A percentile compares a stretch with the other conserved stretches of the same genome.
Evolutionary conservation across 305 asterid genomes (phyloP).

Genomic region (Ilex paraguariensis): DNA sequence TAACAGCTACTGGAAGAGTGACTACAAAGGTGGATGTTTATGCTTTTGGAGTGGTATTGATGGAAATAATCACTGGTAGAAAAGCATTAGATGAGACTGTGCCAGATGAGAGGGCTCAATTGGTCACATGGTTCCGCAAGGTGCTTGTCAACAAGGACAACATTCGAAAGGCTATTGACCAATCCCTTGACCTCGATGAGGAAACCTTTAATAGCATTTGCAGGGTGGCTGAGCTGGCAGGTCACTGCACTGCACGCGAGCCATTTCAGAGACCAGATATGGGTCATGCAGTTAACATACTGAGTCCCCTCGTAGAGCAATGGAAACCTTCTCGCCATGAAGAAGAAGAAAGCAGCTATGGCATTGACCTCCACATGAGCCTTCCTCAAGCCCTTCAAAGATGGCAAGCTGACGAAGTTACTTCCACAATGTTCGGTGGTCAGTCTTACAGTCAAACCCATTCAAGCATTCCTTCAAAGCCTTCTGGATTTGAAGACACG

Average conservation of each 20-base stretch:
- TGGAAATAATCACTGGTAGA: conserved; percentile 86
- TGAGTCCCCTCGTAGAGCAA: conserved; percentile 59
- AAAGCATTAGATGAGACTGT: conserved; percentile 77
- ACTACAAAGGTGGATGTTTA: too few relatives aligned
- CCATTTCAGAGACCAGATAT: conserved; percentile 93
- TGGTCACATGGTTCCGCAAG: too few relatives aligned
- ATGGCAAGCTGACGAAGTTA: conserved; percentile 94
- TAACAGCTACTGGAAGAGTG: too few relatives aligned
- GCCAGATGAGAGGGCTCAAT: conserved; percentile 21
- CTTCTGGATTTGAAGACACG: conserved; percentile 71
- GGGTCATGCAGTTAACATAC: conserved; percentile 95
- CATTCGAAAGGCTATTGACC: too few relatives aligned
- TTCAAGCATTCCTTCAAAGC: conserved; percentile 77
- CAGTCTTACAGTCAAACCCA: conserved; percentile 55
- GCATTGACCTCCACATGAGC: conserved; percentile 74
- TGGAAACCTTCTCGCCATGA: conserved; percentile 16
- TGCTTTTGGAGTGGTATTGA: conserved; percentile 48
- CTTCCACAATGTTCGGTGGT: conserved; percentile 88
- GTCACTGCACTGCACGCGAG: conserved; percentile 58
- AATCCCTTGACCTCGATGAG: too few relatives aligned
- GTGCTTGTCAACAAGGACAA: too few relatives aligned
- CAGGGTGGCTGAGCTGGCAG: too few relatives aligned
- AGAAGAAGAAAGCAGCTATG: conserved; percentile 48
- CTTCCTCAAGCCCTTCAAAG: conserved; percentile 84
- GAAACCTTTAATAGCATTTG: too few relatives aligned